A percentile compares a stretch with the other conserved stretches of the same genome.
phyloP scores from a whole-genome alignment of 352 stramenopile genomes.

The Phytophthora niederhauseri region DNA sequence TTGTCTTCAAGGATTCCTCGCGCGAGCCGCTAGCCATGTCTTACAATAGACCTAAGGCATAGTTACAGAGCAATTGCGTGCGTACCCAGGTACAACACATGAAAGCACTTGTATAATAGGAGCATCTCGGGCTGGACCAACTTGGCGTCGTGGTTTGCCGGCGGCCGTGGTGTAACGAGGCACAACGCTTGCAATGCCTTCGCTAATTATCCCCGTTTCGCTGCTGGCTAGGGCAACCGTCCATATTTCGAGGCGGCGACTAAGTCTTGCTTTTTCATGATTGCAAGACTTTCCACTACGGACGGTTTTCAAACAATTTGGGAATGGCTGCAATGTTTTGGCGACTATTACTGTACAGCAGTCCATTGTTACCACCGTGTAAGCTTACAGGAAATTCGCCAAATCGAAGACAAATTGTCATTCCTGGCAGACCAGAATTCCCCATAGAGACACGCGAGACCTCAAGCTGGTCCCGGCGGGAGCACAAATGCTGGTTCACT shows the following conservation, averaged over 20 bases:
- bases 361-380: no score
- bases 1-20: slow-evolving; percentile 15
- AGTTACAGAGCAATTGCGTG: no score
- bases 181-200: slow-evolving; percentile 3
- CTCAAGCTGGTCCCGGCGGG: neutral
- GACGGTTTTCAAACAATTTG: neutral
- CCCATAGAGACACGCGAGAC: slow-evolving; percentile 5
- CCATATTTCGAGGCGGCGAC: slow-evolving; percentile 4
- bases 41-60: slow-evolving; percentile 2
- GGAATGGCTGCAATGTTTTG: neutral
- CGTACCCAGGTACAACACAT: neutral
- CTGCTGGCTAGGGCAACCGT: slow-evolving; percentile 16
- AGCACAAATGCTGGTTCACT: neutral
- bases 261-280: neutral
- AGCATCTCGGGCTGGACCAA: slow-evolving; percentile 21
- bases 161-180: neutral
- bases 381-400: neutral
- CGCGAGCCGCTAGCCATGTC: slow-evolving; percentile 18
- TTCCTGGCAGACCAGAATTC: slow-evolving; percentile 11
- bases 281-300: slow-evolving; percentile 11
- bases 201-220: slow-evolving; percentile 6
- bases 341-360: no score
- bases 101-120: no score
- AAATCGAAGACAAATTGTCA: neutral
- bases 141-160: slow-evolving; percentile 8